These are phyloP conservation scores for Syzygium grande DNA, from an alignment of 345 rosid genomes.

Conservation along the genomic window DNA sequence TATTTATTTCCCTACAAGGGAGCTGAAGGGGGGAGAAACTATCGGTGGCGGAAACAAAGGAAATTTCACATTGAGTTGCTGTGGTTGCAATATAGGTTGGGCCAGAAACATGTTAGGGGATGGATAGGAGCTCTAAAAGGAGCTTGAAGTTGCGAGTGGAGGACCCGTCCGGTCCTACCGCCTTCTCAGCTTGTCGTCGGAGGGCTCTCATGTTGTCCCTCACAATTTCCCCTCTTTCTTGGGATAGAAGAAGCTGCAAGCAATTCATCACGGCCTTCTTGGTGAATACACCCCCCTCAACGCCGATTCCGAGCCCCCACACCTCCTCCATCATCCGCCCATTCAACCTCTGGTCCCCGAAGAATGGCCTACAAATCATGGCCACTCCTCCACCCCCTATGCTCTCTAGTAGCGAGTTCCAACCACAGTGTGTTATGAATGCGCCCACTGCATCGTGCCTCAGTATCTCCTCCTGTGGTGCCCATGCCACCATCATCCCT, in stretches of 20 bases:
- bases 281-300: slow-evolving; percentile 9
- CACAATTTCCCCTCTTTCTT: slow-evolving; percentile 9
- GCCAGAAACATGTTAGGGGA: neutral
- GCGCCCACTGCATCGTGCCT: slow-evolving; percentile 15
- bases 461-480: slow-evolving; percentile 21
- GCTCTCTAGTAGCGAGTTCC: slow-evolving; percentile 33
- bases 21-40: neutral
- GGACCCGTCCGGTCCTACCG: slow-evolving; percentile 11
- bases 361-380: slow-evolving; percentile 31
- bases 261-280: slow-evolving; percentile 1
- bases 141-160: slow-evolving; percentile 7
- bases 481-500: slow-evolving; percentile 32
- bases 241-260: slow-evolving; percentile 1
- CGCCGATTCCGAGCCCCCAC: slow-evolving; percentile 15
- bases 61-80: neutral
- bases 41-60: neutral
- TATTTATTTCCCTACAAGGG: neutral
- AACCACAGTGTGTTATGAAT: slow-evolving; percentile 28
- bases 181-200: neutral
- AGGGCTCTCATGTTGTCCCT: slow-evolving; percentile 8
- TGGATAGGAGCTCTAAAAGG: neutral
- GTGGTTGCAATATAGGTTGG: neutral
- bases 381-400: slow-evolving; percentile 19
- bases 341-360: slow-evolving; percentile 30
- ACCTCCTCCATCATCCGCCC: slow-evolving; percentile 18